These are phyloP conservation scores for Trichophaea hybrida DNA, from an alignment of 2,329 filamentous ascomycete species.

Conservation along the genomic window DNA sequence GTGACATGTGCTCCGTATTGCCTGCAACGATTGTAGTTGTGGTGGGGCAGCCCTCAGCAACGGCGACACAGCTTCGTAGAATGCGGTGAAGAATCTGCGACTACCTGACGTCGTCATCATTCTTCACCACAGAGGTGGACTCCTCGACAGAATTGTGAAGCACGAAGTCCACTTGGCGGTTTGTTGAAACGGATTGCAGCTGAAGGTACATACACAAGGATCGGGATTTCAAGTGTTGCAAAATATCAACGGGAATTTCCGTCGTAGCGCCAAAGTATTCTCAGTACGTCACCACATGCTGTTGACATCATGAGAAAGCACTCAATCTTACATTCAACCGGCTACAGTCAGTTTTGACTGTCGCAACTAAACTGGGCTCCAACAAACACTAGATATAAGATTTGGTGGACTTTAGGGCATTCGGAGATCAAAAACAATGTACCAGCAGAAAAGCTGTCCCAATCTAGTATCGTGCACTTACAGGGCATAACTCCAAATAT, in stretches of 20 bases:
- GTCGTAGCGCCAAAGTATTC: neutral
- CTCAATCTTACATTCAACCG: too few species aligned
- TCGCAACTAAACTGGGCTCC: too few species aligned
- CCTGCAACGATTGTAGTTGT: neutral
- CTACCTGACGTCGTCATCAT: slow-evolving; percentile 2
- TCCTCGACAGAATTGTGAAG: neutral
- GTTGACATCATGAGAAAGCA: too few species aligned
- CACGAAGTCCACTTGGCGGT: neutral
- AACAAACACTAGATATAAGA: too few species aligned
- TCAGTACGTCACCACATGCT: too few species aligned
- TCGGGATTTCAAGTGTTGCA: neutral
- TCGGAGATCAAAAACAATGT: too few species aligned
- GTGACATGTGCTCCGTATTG: neutral
- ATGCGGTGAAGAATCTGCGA: slow-evolving; percentile 19
- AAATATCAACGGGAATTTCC: neutral
- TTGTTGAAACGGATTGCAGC: neutral
- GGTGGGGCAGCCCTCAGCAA: slow-evolving; percentile 6
- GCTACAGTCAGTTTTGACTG: too few species aligned
- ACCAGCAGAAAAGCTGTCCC: too few species aligned
- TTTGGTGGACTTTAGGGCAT: too few species aligned
- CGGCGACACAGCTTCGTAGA: slow-evolving; percentile 18
- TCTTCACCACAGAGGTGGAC: neutral
- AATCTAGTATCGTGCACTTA: too few species aligned
- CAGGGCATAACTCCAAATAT: too few species aligned
- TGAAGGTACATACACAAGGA: neutral